Evolutionary conservation across 1,139 yeast genomes (phyloP), one percentile per base, ranked within the genome.

Genomic region (Taiozyma sp.): DNA sequence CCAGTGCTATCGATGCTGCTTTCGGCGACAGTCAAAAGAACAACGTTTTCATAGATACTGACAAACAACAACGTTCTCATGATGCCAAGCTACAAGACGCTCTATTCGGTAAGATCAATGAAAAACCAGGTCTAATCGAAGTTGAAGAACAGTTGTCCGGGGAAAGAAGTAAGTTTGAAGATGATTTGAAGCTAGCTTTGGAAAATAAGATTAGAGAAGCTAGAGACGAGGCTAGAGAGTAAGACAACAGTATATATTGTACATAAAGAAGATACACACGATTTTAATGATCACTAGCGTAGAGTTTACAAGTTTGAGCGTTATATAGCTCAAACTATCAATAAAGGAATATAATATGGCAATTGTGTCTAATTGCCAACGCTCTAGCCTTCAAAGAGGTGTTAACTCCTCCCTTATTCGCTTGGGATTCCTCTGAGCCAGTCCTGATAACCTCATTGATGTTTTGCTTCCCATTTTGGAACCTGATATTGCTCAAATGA

Each of bases 61-160:
- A 46, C n/a, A 24, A n/a, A 10, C 39, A 35, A n/a, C 16, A 35
- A 7, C 53, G 55, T 43, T 48, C 57, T 3, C 47, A 57, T 47
- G 61, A 64, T 47, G 47, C 55, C 34, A 46, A 44, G 8, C 50
- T 65, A 28, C 58, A 62, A 30, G 69, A 68, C 53, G 65, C 67
- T 4, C 47, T 68, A 29, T 67, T 65, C 46, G 71, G 71, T 50
- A 62, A 69, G 8, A 55, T 66, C 29, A 60, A 63, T 21, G 51
- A 54, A 10, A 53, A 60, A 42, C 66, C 66, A 9, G 70, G 69
- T 47, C 54, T 68, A 41, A 62, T 61, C 28, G 55, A 56, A 5
- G 59, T 68, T 28, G 62, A 63, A 44, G 69, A 65, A 26, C 64
- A 56, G 43, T 49, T 67, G 43, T 58, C 61, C n/a, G 70, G 70